Conservation (phyloP, 805 yeast species). For the Metschnikowia gelsemii region DNA sequence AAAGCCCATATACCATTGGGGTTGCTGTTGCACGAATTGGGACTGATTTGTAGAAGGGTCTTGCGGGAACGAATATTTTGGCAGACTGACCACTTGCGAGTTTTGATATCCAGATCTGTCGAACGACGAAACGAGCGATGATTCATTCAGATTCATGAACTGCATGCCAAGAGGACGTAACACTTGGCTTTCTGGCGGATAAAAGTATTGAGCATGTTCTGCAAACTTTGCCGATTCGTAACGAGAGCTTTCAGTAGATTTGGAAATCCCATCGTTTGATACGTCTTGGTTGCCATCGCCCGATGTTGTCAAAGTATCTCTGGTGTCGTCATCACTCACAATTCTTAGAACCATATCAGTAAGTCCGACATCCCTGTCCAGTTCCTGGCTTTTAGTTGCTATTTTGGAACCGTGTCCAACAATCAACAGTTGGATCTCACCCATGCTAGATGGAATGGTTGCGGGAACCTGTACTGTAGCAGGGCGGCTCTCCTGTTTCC, state of each 20-base stretch:
- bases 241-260: slow-evolving; percentile 12
- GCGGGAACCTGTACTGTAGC: slow-evolving; percentile 1
- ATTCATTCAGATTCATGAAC: background rate
- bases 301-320: slow-evolving; percentile 8
- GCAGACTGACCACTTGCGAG: slow-evolving; percentile 1
- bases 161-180: slow-evolving; percentile 2
- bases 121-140: background rate
- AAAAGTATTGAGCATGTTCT: background rate
- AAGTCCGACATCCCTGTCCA: slow-evolving; percentile 12
- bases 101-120: background rate
- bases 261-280: slow-evolving; percentile 7
- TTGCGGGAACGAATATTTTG: background rate
- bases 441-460: slow-evolving; percentile 28
- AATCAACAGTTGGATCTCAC: slow-evolving; percentile 39
- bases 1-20: slow-evolving; percentile 8
- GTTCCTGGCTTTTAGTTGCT: slow-evolving; percentile 5
- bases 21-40: slow-evolving; percentile 5
- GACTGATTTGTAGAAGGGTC: background rate
- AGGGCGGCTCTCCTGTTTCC: background rate
- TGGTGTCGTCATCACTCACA: slow-evolving; percentile 16
- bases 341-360: slow-evolving; percentile 20
- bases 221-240: slow-evolving; percentile 2
- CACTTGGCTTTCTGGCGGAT: background rate
- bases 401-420: slow-evolving; percentile 32
- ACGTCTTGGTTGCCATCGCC: slow-evolving; percentile 5